These are phyloP conservation scores for Yamadazyma scolyti DNA, from an alignment of 805 yeast species.

Conservation along the genomic window DNA sequence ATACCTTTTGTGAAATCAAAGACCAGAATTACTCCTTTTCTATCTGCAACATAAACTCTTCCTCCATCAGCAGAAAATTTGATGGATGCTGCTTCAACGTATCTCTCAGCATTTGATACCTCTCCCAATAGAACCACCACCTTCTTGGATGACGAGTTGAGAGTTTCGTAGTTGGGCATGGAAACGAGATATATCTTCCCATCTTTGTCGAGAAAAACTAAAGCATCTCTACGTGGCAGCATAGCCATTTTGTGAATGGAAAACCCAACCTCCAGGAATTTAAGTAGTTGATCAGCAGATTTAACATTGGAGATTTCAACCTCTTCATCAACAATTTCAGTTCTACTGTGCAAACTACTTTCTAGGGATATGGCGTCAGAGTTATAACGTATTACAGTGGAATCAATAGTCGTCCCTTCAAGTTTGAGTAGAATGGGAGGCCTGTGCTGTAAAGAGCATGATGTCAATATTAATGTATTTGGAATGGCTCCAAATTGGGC, in stretches of 20 bases:
- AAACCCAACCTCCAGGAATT: conserved; percentile 78
- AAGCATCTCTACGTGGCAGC: conserved; percentile 83
- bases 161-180: conserved; percentile 44
- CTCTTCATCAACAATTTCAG: conserved; percentile 13
- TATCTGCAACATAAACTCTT: conserved; percentile 67
- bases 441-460: conserved; percentile 31
- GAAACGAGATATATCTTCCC: conserved; percentile 72
- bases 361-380: conserved; percentile 10
- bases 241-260: conserved; percentile 69
- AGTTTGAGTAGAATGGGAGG: conserved; percentile 31
- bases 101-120: conserved; percentile 70
- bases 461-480: conserved; percentile 34
- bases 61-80: conserved; percentile 80
- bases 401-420: conserved; percentile 49
- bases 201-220: conserved; percentile 74
- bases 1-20: conserved; percentile 87
- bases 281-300: conserved; percentile 36
- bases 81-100: conserved; percentile 74
- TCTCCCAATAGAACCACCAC: conserved; percentile 70
- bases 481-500: conserved; percentile 46
- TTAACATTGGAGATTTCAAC: conserved; percentile 45
- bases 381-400: conserved; percentile 8
- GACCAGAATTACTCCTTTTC: conserved; percentile 74
- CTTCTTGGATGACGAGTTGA: conserved; percentile 25
- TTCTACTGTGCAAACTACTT: conserved; percentile 10